Evolutionary conservation across 441 rosid genomes (phyloP).

Genomic region (Populus hybrid): DNA sequence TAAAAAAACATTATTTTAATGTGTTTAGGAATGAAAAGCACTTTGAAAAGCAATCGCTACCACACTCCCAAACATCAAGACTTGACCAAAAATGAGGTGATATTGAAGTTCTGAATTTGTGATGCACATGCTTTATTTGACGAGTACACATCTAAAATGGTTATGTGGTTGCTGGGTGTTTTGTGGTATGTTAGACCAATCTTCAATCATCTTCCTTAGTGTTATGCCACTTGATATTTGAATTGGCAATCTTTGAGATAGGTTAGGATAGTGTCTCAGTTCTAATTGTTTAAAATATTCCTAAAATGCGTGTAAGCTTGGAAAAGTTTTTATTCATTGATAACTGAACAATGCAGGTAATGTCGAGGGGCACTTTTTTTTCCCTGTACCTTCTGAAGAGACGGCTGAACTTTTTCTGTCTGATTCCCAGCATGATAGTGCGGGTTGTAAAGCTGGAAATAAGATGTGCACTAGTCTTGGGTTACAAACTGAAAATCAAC

Average conservation of each 20-base stretch:
- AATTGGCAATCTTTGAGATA: not conserved
- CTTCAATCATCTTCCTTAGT: not conserved
- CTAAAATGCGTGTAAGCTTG: slow-evolving; percentile 1
- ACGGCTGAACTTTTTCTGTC: slow-evolving; percentile 29
- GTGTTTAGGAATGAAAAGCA: no score
- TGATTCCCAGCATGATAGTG: slow-evolving; percentile 35
- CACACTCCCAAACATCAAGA: no score
- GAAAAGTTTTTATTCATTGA: slow-evolving; percentile 8
- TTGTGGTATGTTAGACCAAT: not conserved
- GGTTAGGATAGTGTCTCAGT: not conserved
- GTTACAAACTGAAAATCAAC: slow-evolving; percentile 25
- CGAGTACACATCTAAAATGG: not conserved
- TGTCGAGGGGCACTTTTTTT: slow-evolving; percentile 20
- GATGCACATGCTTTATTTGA: not conserved
- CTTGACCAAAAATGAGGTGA: not conserved
- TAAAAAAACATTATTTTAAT: no score
- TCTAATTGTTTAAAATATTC: not conserved
- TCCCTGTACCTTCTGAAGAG: slow-evolving; percentile 37
- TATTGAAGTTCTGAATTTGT: not conserved
- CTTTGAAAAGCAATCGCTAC: no score
- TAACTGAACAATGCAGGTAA: slow-evolving; percentile 28
- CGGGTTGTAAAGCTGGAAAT: slow-evolving; percentile 75
- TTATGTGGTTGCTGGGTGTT: not conserved
- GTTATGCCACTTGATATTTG: not conserved
- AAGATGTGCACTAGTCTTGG: slow-evolving; percentile 51